Conservation (phyloP, 139 green algal genomes). For the Chlorella sorokiniana region DNA sequence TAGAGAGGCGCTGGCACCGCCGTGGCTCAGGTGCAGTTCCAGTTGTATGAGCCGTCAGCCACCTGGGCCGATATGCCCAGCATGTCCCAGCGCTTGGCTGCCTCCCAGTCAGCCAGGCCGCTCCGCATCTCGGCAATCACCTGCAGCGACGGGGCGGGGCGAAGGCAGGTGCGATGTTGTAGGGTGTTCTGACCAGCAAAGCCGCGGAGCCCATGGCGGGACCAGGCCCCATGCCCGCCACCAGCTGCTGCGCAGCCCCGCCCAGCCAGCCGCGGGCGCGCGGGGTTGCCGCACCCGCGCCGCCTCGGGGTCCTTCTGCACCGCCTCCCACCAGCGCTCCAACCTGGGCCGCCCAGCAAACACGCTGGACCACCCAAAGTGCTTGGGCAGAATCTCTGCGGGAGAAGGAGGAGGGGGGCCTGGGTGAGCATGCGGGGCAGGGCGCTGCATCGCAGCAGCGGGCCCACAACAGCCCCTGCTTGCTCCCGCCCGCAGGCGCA, state of each 20-base stretch:
- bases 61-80: constrained; percentile 61
- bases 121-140: constrained; percentile 62
- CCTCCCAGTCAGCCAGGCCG: constrained; percentile 60
- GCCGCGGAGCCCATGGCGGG: not conserved
- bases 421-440: not conserved
- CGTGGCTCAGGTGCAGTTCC: constrained; percentile 31
- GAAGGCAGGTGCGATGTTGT: not conserved
- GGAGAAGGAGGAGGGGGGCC: too few species aligned
- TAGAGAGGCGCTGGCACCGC: not conserved
- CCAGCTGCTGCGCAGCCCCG: not conserved
- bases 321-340: constrained; percentile 58
- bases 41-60: constrained; percentile 43
- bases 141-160: not conserved
- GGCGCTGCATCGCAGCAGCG: not conserved
- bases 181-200: not conserved
- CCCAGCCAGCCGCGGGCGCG: too few species aligned
- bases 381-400: constrained; percentile 66
- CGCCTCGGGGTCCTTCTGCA: constrained; percentile 53
- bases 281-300: constrained; percentile 48
- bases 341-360: constrained; percentile 71
- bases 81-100: constrained; percentile 62
- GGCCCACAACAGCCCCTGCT: too few species aligned
- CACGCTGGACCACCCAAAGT: constrained; percentile 77
- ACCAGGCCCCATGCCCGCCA: not conserved
- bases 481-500: too few species aligned